These are phyloP conservation scores for Castanea sativa DNA, from an alignment of 306 rosid species.

Conservation along the genomic window DNA sequence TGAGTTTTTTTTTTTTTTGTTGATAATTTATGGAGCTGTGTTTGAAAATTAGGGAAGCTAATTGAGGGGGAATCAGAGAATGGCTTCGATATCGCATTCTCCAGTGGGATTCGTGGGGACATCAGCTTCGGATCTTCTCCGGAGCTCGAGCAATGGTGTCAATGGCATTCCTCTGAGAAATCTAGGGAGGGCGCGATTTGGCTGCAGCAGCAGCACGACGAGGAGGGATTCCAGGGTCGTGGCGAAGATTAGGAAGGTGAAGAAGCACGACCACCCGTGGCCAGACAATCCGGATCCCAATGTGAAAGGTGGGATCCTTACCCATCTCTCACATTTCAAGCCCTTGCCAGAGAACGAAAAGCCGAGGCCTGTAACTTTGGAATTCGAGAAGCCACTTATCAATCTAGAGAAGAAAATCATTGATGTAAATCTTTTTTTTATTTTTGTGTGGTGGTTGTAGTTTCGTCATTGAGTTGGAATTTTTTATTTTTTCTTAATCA, in stretches of 20 bases:
- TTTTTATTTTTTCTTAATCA: not conserved
- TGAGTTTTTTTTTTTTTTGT: not conserved
- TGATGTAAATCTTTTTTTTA: slow-evolving; percentile 44
- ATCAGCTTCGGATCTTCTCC: slow-evolving; percentile 79
- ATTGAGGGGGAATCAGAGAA: slow-evolving; percentile 38
- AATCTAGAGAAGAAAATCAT: slow-evolving; percentile 78
- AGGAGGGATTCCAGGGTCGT: slow-evolving; percentile 54
- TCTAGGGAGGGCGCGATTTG: slow-evolving; percentile 54
- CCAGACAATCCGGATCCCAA: slow-evolving; percentile 75
- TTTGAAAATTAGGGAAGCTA: slow-evolving; percentile 28
- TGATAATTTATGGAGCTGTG: slow-evolving; percentile 18
- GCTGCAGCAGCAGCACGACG: slow-evolving; percentile 3
- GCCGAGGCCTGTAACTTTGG: slow-evolving; percentile 73
- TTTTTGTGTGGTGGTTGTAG: not conserved
- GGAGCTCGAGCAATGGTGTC: slow-evolving; percentile 70
- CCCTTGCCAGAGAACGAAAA: slow-evolving; percentile 57
- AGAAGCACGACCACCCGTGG: slow-evolving; percentile 91
- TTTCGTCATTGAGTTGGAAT: not conserved
- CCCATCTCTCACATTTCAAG: slow-evolving; percentile 75
- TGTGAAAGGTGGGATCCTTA: slow-evolving; percentile 75
- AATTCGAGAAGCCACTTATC: slow-evolving; percentile 75
- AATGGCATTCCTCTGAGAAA: slow-evolving; percentile 65
- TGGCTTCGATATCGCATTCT: slow-evolving; percentile 68
- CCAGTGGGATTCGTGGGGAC: slow-evolving; percentile 48
- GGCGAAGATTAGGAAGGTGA: slow-evolving; percentile 69